Base-by-base conservation (phyloP, 2,329 filamentous ascomycete species). In the Fusarium zealandicum region DNA sequence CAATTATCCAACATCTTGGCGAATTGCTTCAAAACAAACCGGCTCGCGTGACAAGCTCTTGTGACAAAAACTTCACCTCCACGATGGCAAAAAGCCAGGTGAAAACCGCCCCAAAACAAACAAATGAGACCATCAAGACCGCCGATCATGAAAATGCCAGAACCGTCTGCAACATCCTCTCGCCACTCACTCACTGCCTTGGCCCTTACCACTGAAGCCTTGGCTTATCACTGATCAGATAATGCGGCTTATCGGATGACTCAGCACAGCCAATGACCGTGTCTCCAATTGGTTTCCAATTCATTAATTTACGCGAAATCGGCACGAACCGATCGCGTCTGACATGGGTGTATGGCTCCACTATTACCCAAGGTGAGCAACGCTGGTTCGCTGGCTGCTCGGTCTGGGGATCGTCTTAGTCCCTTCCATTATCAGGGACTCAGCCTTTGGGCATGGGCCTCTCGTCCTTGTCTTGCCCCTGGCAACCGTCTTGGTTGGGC, bases 251-350 rank as follows among this genome's bases (percentile, higher is more conserved):
- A 46, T 51, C 33, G 40, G 40, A 56, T 65, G 63, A 67, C 53
- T 66, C 55, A 57, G 51, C 46, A 17, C 20, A 30, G 9, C 48
- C 44, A 61, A 54, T 57, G 17, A 28, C 13, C 31, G 18, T 25
- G 6, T 25, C 22, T 9, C 22, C 22, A 25, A 25, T 25, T 25
- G 22, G 22, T 7, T 25, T 25, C 17, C 28, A 54, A 46, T 49
- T 27, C 13, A 44, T 22, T 53, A 68, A 64, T 72, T 69, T 64
- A 70, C 70, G 64, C 70, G 70, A 72, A 68, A 59, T 30, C 38
- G 49, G 55, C 67, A 62, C 70, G 68, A 57, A 46, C 44, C 36
- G 54, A 56, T 61, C 63, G 63, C 58, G 65, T 25, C 53, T 42
- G 27, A 52, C 54, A 39, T 53, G 54, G 18, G 16, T 22, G n/a